Evolutionary conservation across 2,329 filamentous ascomycete genomes (phyloP), one percentile per base, ranked within the genome.

Genomic region (Harringtonia aguacate): DNA sequence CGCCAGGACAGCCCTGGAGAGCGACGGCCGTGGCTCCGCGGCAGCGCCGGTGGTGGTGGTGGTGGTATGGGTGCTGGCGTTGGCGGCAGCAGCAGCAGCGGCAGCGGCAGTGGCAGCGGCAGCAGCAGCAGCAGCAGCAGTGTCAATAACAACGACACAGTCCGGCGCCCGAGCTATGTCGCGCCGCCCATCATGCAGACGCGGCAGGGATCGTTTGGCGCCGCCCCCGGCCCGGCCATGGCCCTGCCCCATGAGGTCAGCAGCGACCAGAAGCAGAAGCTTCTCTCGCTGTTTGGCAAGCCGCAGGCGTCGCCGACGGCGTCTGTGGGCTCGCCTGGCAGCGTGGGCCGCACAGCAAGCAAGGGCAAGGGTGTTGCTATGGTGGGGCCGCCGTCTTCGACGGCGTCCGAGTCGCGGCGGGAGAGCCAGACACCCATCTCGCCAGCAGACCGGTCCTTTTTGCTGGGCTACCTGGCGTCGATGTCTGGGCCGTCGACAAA

Each of bases 391-490:
- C n/a, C n/a, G n/a, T n/a, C n/a, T n/a, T n/a, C 31, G 17, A 28
- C 34, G 17, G 36, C 56, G 56, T 12, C 52, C 56, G 29, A 67
- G 66, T 20, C 65, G 65, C 30, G 47, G 20, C 44, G 70, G 12
- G 67, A 66, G 17, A 74, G 69, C 48, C 66, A 73, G 55, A 68
- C 69, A 28, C 67, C 74, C 13, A 77, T 79, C 36, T 83, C 81
- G 4, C 75, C 84, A 0, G 81, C 77, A 1, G 81, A 92, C 52
- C 81, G 84, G 56, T 80, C 72, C 15, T 92, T 92, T 54, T 64
- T 94, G 56, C 68, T 92, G 41, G 81, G 76, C 10, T 92, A 87
- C 57, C 64, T 94, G 54, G 77, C 86, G 50, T 68, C 68, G 22
- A 66, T 70, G 3, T 68, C 69, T 12, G 63, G 64, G 13, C n/a